These are phyloP conservation scores for Mycothermus thermophilus DNA, from an alignment of 495 filamentous ascomycete species.

Conservation along the genomic window DNA sequence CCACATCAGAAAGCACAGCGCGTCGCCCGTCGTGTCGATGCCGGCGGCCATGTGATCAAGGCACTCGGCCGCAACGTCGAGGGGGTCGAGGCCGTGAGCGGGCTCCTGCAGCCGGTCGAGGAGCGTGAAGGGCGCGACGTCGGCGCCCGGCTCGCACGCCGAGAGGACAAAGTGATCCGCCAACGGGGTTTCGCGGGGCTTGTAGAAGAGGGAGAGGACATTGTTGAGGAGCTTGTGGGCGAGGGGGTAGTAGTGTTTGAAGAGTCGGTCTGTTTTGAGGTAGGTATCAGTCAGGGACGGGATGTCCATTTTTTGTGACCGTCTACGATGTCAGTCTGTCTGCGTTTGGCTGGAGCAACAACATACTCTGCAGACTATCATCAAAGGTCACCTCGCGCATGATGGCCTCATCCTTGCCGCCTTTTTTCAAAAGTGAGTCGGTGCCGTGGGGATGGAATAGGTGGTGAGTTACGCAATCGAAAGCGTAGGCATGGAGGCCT, in stretches of 20 bases:
- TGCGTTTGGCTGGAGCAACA: too few species aligned
- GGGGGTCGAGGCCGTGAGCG: slow-evolving; percentile 13
- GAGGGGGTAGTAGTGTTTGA: slow-evolving; percentile 26
- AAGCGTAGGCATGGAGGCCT: slow-evolving; percentile 45
- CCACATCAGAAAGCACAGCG: slow-evolving; percentile 52
- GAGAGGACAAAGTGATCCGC: slow-evolving; percentile 31
- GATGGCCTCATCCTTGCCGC: slow-evolving; percentile 38
- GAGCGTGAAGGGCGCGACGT: slow-evolving; percentile 30
- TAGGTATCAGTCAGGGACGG: too few species aligned
- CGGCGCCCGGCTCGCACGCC: slow-evolving; percentile 19
- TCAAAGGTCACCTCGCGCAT: slow-evolving; percentile 55
- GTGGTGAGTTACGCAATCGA: slow-evolving; percentile 52
- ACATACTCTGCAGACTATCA: slow-evolving; percentile 46
- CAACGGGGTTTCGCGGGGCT: slow-evolving; percentile 32
- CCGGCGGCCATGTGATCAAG: slow-evolving; percentile 46
- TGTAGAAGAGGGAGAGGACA: slow-evolving; percentile 27
- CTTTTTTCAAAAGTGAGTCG: slow-evolving; percentile 40
- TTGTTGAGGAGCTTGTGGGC: slow-evolving; percentile 25
- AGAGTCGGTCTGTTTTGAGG: slow-evolving; percentile 33
- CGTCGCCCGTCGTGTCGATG: slow-evolving; percentile 55
- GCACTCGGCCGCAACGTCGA: slow-evolving; percentile 35
- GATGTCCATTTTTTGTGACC: too few species aligned
- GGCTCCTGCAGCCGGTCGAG: slow-evolving; percentile 27
- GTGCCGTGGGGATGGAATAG: slow-evolving; percentile 49
- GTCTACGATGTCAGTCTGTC: too few species aligned